phyloP scores from a whole-genome alignment of 441 rosid genomes.

The Syzygium syzygioides region DNA sequence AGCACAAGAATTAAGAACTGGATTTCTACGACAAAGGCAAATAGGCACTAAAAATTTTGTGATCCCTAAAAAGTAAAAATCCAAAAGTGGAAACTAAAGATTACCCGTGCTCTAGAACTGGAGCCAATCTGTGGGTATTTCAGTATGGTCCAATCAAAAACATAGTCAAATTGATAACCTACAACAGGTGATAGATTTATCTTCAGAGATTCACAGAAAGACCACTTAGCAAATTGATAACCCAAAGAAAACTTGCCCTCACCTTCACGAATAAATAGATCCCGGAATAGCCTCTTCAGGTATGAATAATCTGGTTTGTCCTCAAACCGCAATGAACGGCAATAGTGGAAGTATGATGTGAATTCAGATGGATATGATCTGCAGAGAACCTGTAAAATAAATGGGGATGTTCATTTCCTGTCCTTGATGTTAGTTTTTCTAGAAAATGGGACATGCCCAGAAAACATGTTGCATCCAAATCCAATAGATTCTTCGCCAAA shows the following conservation, averaged over 20 bases:
- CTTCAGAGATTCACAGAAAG: constrained; percentile 5
- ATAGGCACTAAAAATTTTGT: background rate
- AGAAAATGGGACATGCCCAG: background rate
- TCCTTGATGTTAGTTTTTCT: background rate
- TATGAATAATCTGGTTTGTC: constrained; percentile 98
- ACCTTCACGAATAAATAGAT: constrained; percentile 97
- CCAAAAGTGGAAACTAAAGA: background rate
- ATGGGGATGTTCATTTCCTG: background rate
- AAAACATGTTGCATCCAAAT: background rate
- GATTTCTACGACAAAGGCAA: background rate
- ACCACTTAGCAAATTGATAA: background rate
- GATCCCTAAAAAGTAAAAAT: background rate
- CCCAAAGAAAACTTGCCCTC: background rate
- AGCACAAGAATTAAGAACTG: constrained; percentile 2
- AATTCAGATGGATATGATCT: constrained; percentile 90
- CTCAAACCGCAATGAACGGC: constrained; percentile 91
- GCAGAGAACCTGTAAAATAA: constrained; percentile 67
- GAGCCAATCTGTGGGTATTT: constrained; percentile 85
- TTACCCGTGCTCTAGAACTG: constrained; percentile 76
- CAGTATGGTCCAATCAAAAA: constrained; percentile 94
- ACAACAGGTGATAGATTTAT: constrained; percentile 21
- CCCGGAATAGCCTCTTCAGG: constrained; percentile 95
- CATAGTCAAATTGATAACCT: constrained; percentile 98
- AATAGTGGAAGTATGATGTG: constrained; percentile 86
- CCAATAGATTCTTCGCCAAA: background rate